phyloP scores from a whole-genome alignment of 768 basidiomycete genomes.

The Tricholomella constricta region DNA sequence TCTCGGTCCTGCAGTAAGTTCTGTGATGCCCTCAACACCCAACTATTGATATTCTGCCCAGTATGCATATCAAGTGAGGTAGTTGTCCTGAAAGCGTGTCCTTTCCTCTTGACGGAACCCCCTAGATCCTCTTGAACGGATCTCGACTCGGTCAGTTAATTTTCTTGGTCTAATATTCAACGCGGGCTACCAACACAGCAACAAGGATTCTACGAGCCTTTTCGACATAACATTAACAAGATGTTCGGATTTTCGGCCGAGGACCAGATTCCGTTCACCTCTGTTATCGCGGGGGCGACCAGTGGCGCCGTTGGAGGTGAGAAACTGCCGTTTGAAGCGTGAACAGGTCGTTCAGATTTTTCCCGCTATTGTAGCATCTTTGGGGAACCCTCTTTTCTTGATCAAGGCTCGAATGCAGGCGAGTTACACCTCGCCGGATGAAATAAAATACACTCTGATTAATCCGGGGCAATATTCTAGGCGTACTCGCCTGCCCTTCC shows the following conservation, averaged over 20 bases:
- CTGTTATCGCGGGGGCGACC: conserved; percentile 82
- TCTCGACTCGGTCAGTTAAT: conserved; percentile 71
- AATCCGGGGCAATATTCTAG: conserved; percentile 33
- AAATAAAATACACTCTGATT: neutral
- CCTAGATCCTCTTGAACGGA: conserved; percentile 87
- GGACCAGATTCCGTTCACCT: conserved; percentile 74
- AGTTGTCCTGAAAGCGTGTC: neutral
- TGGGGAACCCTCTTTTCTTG: conserved; percentile 91
- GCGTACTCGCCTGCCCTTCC: conserved; percentile 95
- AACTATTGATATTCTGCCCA: conserved; percentile 34
- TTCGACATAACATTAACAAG: conserved; percentile 71
- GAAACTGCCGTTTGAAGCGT: neutral
- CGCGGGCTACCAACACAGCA: neutral
- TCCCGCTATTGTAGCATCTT: conserved; percentile 45
- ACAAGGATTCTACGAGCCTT: conserved; percentile 95
- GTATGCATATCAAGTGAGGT: conserved; percentile 89
- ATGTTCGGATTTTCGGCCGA: conserved; percentile 62
- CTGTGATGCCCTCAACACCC: neutral
- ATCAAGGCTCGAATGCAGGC: conserved; percentile 99
- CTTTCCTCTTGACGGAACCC: conserved; percentile 10
- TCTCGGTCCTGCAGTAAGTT: conserved; percentile 80
- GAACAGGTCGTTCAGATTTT: neutral
- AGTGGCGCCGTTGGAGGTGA: conserved; percentile 91
- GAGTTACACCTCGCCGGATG: conserved; percentile 2
- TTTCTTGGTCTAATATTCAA: neutral